Evolutionary conservation across 805 yeast species (phyloP), one percentile per base, ranked within the genome.

Genomic region (Spathaspora girioi): DNA sequence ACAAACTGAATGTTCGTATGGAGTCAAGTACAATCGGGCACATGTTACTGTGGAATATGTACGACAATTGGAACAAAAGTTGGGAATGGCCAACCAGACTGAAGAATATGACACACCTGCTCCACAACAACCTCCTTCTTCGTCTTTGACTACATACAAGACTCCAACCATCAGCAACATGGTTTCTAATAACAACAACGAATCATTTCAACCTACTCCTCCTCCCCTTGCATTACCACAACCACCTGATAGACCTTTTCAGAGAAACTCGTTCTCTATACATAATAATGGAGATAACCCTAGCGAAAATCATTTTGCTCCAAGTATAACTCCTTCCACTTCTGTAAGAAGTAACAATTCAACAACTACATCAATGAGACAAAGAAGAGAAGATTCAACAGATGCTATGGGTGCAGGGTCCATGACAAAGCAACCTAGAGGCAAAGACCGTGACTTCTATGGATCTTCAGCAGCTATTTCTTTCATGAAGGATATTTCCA

Each of bases 351-450:
- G 43, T 35, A 38, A 38, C 27, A 41, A 43, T 29, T 23, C 46
- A n/a, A 35, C 45, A 26, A 42, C 46, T 12, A n/a, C 50, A 10
- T 9, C 47, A 19, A 17, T 19, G 8, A 12, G 18, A 20, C 46
- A 12, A 17, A 40, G n/a, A 4, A 20, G 45, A 6, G 19, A 46
- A 20, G 42, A 35, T 31, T 32, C 51, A 4, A 52, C 56, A 2
- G 55, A 54, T 43, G 56, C 56, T 7, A 54, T 54, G 56, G 56
- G 56, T 27, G 56, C 56, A 5, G 56, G 56, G 5, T 45, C 54
- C 27, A 43, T 38, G 27, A 18, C 50, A 5, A 46, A 31, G 18
- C 20, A 23, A 19, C 12, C 11, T 12, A 45, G 35, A 12, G 43
- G 35, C 14, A 48, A 48, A 26, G 51, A 49, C 42, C 45, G 49